Base-by-base conservation (phyloP, 768 basidiomycete species). In the Boletus tylopilopsis region DNA sequence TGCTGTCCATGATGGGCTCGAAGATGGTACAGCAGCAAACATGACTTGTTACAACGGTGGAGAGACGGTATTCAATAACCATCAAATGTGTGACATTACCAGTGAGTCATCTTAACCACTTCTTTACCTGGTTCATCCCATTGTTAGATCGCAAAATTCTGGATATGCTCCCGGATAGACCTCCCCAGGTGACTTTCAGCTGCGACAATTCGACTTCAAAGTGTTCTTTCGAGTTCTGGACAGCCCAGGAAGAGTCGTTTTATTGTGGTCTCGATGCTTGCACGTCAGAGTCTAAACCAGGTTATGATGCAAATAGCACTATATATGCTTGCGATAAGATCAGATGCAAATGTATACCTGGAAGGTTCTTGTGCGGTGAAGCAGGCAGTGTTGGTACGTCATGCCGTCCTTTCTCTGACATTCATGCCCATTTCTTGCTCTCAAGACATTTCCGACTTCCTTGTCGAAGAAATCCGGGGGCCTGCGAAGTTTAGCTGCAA, bases 221-320 rank as follows among this genome's bases (percentile, higher is more conserved):
- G 1, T 99, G 96, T 64, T 81, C 83, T 21, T 99, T 99, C 77
- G 94, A 99, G 69, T 99, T 99, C 73, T 99, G 96, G 96, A 91
- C 93, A 9, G 93, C 87, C 6, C 76, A 89, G 59, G 79, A 92
- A 48, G 95, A 99, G 66, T 94, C 92, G 0, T 98, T 99, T 69
- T 97, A 96, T 70, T 99, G 96, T 69, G 81, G 81, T 10, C 76
- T 99, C 46, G 76, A 88, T 36, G 64, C 78, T 16, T 98, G 96
- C 64, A 66, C 62, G 4, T 81, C 81, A 6, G 62, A 64, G 6
- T 49, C 70, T 45, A 64, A 66, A 23, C 60, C 71, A 2, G 82
- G 78, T 7, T 85, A 82, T 62, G 79, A 85, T 47, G 69, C 71
- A 22, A 94, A 96, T 61, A 71, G 71, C 15, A 96, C 91, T 2